These are phyloP conservation scores for Tuber magnatum DNA, from an alignment of 495 filamentous ascomycete species.

Conservation along the genomic window DNA sequence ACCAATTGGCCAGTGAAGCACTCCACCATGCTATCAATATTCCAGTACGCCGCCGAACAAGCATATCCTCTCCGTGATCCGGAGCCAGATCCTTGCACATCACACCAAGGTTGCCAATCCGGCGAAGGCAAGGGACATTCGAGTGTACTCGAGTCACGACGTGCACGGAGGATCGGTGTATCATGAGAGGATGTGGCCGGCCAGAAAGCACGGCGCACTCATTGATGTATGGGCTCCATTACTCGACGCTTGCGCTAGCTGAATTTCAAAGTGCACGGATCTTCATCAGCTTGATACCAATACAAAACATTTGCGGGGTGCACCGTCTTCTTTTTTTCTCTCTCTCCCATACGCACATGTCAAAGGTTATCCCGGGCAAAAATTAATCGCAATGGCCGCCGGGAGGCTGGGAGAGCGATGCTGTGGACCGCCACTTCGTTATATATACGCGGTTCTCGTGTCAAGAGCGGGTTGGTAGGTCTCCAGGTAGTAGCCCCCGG, in stretches of 20 bases:
- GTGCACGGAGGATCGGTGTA: neutral
- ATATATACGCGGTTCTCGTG: conserved; percentile 33
- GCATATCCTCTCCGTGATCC: neutral
- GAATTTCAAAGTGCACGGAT: conserved; percentile 4
- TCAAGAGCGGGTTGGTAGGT: conserved; percentile 34
- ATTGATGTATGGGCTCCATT: neutral
- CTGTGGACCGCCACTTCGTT: neutral
- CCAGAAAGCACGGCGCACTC: neutral
- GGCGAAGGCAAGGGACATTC: neutral
- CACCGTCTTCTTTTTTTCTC: neutral
- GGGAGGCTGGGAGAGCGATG: neutral
- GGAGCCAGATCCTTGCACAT: neutral
- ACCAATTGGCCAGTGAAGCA: neutral
- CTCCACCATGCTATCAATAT: neutral
- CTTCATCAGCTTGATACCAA: conserved; percentile 3
- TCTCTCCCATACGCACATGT: neutral
- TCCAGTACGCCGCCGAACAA: neutral
- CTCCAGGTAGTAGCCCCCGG: neutral
- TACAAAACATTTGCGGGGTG: neutral
- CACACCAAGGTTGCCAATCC: neutral
- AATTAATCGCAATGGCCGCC: conserved; percentile 2
- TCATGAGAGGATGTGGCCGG: neutral
- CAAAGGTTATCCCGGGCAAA: neutral
- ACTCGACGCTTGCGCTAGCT: neutral
- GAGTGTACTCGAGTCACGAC: neutral